phyloP scores from a whole-genome alignment of 1,139 yeast species.

The Spathaspora sp. region DNA sequence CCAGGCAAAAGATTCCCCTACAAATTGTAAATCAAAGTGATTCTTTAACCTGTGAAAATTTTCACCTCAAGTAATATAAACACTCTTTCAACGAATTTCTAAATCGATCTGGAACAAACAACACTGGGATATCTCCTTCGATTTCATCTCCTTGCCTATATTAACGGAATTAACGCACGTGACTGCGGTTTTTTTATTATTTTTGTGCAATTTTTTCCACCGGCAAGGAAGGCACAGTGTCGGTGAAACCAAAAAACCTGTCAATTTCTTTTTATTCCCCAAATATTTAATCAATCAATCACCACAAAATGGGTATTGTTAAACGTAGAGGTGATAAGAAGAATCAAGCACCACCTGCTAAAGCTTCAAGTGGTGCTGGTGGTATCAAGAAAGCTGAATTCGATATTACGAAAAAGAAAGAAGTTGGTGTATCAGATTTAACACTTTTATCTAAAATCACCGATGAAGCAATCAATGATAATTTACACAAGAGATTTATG shows the following conservation, averaged over 20 bases:
- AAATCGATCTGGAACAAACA: no score
- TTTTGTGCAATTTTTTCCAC: background rate
- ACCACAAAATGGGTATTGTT: constrained; percentile 61
- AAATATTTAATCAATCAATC: background rate
- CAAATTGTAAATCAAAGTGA: no score
- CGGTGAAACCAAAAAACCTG: background rate
- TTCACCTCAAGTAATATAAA: no score
- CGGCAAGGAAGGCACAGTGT: constrained; percentile 3
- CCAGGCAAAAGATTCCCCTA: no score
- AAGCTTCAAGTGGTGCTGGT: constrained; percentile 27
- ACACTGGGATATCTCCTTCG: no score
- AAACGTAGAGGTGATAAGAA: constrained; percentile 72
- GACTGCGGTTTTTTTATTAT: background rate
- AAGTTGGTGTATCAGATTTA: constrained; percentile 95
- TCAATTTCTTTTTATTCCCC: background rate
- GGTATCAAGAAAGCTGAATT: constrained; percentile 89
- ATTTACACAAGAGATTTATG: constrained; percentile 83
- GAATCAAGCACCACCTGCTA: constrained; percentile 55
- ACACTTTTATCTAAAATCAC: constrained; percentile 85
- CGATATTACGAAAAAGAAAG: constrained; percentile 85
- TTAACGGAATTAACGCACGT: background rate
- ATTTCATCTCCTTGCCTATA: no score
- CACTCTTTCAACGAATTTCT: no score
- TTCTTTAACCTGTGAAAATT: no score
- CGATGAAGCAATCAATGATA: constrained; percentile 91